These are phyloP conservation scores for Canavalia gladiata DNA, from an alignment of 306 rosid species.

Conservation along the genomic window DNA sequence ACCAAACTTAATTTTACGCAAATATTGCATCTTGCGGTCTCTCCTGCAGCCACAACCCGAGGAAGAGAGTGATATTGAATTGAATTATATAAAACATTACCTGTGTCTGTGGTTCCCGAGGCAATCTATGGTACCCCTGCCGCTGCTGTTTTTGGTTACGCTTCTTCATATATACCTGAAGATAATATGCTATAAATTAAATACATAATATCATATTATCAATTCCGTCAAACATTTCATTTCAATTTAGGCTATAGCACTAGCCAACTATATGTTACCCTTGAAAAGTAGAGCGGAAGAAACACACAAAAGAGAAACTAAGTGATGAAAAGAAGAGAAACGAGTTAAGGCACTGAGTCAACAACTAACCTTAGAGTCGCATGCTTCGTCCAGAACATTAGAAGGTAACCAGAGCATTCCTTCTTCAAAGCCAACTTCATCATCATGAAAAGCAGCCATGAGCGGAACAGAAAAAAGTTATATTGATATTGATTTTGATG, in stretches of 20 bases:
- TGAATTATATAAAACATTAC: constrained; percentile 6
- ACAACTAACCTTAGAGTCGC: constrained; percentile 53
- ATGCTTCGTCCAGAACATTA: constrained; percentile 61
- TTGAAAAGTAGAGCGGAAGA: not conserved
- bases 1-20: constrained; percentile 17
- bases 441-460: constrained; percentile 56
- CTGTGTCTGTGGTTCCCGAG: not conserved
- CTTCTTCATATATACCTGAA: not conserved
- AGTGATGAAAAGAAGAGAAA: not conserved
- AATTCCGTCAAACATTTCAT: no score
- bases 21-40: constrained; percentile 11
- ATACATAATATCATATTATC: no score
- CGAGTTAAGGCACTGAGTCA: not conserved
- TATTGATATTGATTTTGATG: not conserved
- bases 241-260: no score
- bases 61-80: not conserved
- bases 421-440: constrained; percentile 64
- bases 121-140: not conserved
- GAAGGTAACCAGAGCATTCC: constrained; percentile 73
- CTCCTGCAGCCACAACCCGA: not conserved
- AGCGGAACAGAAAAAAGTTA: constrained; percentile 43
- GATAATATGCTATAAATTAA: no score
- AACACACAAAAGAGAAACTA: not conserved
- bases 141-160: constrained; percentile 11
- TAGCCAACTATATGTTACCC: not conserved